Conservation (phyloP, 176 grass and related monocot species). For the Rhipidocladum racemiflorum region DNA sequence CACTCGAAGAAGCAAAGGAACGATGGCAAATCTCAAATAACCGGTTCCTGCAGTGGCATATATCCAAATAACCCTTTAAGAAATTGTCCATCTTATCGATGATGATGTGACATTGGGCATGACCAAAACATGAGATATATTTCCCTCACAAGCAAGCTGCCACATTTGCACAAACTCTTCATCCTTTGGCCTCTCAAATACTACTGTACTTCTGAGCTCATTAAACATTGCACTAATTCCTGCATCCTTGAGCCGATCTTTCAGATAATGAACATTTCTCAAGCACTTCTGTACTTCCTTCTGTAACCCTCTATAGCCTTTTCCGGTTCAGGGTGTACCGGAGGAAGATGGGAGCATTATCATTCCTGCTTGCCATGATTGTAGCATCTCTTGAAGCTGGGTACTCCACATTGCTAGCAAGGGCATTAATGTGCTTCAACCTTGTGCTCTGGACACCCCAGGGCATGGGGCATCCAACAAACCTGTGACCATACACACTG, state of each 20-base stretch:
- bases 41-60: no score
- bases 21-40: no score
- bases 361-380: constrained; percentile 67
- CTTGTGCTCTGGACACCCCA: constrained; percentile 65
- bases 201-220: constrained; percentile 56
- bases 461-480: constrained; percentile 66
- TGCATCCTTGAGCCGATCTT: constrained; percentile 36
- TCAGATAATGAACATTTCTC: constrained; percentile 58
- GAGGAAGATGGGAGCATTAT: constrained; percentile 46
- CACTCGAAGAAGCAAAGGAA: no score
- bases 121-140: constrained; percentile 60
- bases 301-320: constrained; percentile 54
- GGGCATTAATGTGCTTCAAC: constrained; percentile 49
- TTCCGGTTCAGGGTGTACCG: constrained; percentile 64
- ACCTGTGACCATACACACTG: constrained; percentile 67
- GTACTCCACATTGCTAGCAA: constrained; percentile 64
- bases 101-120: constrained; percentile 61
- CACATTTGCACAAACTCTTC: constrained; percentile 55
- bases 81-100: constrained; percentile 57
- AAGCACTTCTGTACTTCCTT: constrained; percentile 74
- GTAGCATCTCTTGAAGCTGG: constrained; percentile 61
- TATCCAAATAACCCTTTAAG: no score
- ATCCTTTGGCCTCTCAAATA: constrained; percentile 62
- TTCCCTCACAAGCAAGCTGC: constrained; percentile 66
- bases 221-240: constrained; percentile 56